Conservation (phyloP, 805 yeast genomes). For the Lachancea cidri region DNA sequence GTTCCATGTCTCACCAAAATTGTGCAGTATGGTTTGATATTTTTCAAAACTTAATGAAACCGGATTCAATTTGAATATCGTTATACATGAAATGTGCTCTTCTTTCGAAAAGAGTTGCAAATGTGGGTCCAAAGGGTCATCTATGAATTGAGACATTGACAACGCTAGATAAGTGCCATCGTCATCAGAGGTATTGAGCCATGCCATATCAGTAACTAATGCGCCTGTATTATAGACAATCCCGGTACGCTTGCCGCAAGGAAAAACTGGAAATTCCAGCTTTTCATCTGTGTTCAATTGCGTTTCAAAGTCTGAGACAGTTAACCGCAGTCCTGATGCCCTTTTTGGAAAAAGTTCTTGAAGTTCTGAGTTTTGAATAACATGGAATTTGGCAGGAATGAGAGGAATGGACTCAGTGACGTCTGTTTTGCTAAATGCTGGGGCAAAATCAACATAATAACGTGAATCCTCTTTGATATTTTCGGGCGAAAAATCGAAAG, state of each 20-base stretch:
- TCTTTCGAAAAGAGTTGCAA: slow-evolving; percentile 27
- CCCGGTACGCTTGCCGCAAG: slow-evolving; percentile 33
- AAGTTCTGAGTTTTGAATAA: slow-evolving; percentile 22
- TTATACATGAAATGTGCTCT: slow-evolving; percentile 37
- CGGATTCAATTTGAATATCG: slow-evolving; percentile 40
- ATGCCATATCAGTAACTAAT: slow-evolving; percentile 46
- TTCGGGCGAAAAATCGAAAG: slow-evolving; percentile 40
- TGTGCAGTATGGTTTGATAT: slow-evolving; percentile 32
- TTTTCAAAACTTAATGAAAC: slow-evolving; percentile 27
- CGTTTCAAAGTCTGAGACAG: slow-evolving; percentile 18
- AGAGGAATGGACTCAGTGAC: slow-evolving; percentile 2
- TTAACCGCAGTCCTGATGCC: slow-evolving; percentile 13
- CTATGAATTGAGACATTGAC: slow-evolving; percentile 37
- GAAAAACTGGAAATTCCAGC: slow-evolving; percentile 26
- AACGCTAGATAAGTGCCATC: slow-evolving; percentile 45
- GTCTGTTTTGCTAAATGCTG: slow-evolving; percentile 14
- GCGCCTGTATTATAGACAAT: slow-evolving; percentile 47
- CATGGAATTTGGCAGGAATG: slow-evolving; percentile 12
- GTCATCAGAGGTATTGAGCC: slow-evolving; percentile 39
- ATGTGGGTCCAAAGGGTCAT: slow-evolving; percentile 25
- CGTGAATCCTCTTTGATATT: slow-evolving; percentile 22
- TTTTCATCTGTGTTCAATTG: slow-evolving; percentile 16
- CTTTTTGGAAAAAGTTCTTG: slow-evolving; percentile 23
- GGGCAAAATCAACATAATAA: slow-evolving; percentile 18
- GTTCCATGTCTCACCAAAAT: slow-evolving; percentile 42